These are phyloP conservation scores for Petunia secreta DNA, from an alignment of 257 asterid genomes.

Conservation along the genomic window DNA sequence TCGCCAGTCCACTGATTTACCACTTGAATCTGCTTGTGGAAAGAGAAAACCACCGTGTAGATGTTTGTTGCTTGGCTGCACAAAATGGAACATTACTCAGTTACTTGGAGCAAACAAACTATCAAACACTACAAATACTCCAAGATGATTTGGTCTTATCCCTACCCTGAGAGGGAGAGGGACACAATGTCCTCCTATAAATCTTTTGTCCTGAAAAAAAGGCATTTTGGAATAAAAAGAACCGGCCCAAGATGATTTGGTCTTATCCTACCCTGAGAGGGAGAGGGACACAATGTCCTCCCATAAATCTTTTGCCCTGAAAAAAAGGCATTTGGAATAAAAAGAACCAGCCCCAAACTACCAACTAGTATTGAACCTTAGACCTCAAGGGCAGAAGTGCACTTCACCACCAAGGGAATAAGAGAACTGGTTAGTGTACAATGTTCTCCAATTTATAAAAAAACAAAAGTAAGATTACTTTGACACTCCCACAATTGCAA, in stretches of 20 bases:
- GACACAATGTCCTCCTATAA: too few relatives aligned
- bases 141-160: neutral
- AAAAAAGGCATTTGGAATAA: too few relatives aligned
- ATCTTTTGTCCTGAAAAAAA: too few relatives aligned
- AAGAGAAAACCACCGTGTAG: neutral
- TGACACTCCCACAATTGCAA: neutral
- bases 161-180: neutral
- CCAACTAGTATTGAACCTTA: too few relatives aligned
- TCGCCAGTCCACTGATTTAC: constrained; percentile 18
- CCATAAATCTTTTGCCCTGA: too few relatives aligned
- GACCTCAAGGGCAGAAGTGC: too few relatives aligned
- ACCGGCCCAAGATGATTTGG: too few relatives aligned
- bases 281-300: too few relatives aligned
- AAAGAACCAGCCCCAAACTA: too few relatives aligned
- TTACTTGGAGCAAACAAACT: neutral
- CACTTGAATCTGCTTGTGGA: neutral
- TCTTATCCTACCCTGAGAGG: too few relatives aligned
- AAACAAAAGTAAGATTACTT: neutral
- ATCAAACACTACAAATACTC: neutral
- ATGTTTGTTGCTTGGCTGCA: constrained; percentile 1
- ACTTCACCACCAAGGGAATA: too few relatives aligned
- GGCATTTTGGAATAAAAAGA: too few relatives aligned
- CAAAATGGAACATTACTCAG: neutral
- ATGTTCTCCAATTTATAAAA: neutral
- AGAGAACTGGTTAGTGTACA: neutral